Percentiles rank a stretch among this genome's conserved stretches.
phyloP scores from a whole-genome alignment of 106 monocot genomes.

The Apostasia ramifera region DNA sequence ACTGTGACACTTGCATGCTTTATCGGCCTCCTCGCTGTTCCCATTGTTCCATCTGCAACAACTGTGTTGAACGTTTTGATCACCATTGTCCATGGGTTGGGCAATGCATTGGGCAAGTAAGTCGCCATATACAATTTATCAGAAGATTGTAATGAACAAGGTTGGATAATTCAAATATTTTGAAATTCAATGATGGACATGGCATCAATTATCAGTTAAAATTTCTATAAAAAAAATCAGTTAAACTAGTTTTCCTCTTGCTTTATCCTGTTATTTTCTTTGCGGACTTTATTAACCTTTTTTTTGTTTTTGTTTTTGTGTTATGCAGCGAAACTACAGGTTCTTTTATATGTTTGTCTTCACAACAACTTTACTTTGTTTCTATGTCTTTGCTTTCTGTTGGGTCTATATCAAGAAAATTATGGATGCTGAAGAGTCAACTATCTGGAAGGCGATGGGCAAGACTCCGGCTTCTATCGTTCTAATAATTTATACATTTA shows the following conservation, averaged over 20 bases:
- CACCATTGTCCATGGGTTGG: constrained; percentile 89
- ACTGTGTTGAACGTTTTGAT: constrained; percentile 69
- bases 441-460: constrained; percentile 59
- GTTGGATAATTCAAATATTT: not conserved
- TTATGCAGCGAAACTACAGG: constrained; percentile 69
- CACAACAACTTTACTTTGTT: constrained; percentile 64
- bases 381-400: constrained; percentile 67
- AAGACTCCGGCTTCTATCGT: constrained; percentile 64
- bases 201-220: not conserved
- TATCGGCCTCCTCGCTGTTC: constrained; percentile 79
- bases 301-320: not conserved
- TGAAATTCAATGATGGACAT: not conserved
- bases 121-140: not conserved
- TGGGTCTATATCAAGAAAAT: constrained; percentile 57
- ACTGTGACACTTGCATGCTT: constrained; percentile 81
- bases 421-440: constrained; percentile 38
- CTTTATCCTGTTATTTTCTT: not conserved
- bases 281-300: not conserved
- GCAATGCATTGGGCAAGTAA: constrained; percentile 68
- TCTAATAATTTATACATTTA: constrained; percentile 68
- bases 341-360: constrained; percentile 88
- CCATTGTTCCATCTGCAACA: constrained; percentile 81
- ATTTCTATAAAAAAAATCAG: not conserved
- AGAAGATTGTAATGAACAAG: not conserved
- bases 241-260: not conserved